Percentiles rank a stretch among this genome's conserved stretches.
Evolutionary conservation across 495 filamentous ascomycete species (phyloP).

Genomic region (Neurospora discreta): DNA sequence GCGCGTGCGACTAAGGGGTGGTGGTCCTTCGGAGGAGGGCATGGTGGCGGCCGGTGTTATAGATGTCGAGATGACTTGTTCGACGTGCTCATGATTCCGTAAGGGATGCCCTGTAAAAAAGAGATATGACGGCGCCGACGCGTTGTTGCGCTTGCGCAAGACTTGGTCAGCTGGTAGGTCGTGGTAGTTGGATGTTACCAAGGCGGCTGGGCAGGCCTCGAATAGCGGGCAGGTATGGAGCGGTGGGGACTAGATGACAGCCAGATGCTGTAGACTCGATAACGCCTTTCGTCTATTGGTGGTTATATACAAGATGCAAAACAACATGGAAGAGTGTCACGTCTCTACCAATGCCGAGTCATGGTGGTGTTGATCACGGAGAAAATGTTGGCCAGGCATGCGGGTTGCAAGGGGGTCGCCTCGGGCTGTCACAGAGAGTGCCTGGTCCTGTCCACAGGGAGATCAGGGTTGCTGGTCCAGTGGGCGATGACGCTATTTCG

Average conservation of each 20-base stretch:
- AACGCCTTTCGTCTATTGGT: neutral
- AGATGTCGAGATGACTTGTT: neutral
- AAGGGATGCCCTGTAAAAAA: neutral
- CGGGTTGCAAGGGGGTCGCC: neutral
- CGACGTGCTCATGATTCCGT: neutral
- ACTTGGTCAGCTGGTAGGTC: neutral
- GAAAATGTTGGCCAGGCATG: neutral
- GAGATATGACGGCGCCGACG: neutral
- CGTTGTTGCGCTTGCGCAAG: neutral
- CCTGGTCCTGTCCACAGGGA: neutral
- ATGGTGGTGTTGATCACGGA: neutral
- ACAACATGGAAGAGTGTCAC: neutral
- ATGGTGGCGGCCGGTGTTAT: conserved; percentile 7
- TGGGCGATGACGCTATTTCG: neutral
- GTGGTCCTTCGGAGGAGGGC: conserved; percentile 16
- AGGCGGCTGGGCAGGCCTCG: neutral
- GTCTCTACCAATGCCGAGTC: neutral
- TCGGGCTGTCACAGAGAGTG: neutral
- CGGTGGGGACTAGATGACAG: neutral
- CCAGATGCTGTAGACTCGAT: neutral
- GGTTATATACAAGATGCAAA: neutral
- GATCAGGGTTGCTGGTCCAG: neutral
- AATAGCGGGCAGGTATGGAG: neutral
- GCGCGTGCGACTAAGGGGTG: conserved; percentile 1
- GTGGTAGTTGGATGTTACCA: neutral